Evolutionary conservation across 164 flowering plant genomes (phyloP).

Genomic region (Santalum album): DNA sequence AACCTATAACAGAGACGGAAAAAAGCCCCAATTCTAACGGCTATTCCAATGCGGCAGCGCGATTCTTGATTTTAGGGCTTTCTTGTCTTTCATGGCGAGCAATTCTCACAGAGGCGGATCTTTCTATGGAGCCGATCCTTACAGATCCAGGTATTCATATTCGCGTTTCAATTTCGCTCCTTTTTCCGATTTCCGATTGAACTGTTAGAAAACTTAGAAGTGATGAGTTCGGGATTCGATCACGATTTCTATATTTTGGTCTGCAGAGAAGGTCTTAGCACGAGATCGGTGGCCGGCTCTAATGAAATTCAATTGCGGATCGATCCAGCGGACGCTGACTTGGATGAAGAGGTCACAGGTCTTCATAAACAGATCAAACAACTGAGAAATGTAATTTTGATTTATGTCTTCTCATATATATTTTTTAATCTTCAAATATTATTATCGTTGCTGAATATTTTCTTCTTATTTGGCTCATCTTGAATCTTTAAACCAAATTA

Average conservation of each 20-base stretch:
- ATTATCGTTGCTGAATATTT: too few relatives aligned
- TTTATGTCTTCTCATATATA: too few relatives aligned
- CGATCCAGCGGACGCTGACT: constrained; percentile 61
- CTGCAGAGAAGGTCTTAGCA: constrained; percentile 51
- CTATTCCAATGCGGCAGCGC: too few relatives aligned
- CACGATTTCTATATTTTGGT: too few relatives aligned
- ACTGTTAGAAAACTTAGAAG: neutral
- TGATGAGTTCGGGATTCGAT: neutral
- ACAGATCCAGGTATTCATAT: constrained; percentile 26
- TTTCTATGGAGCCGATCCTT: constrained; percentile 28
- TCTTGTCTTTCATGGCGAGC: constrained; percentile 27
- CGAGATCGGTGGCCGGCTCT: constrained; percentile 30
- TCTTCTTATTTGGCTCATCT: too few relatives aligned
- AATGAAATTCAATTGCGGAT: constrained; percentile 66
- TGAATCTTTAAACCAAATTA: too few relatives aligned
- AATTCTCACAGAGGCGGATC: constrained; percentile 17
- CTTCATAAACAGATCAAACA: constrained; percentile 39
- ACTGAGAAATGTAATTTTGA: constrained; percentile 41
- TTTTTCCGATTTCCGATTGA: neutral
- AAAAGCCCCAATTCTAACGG: too few relatives aligned
- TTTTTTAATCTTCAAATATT: neutral
- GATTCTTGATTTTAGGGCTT: too few relatives aligned
- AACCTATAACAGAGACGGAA: too few relatives aligned
- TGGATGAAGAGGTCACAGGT: constrained; percentile 57
- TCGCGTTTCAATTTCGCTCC: neutral